Evolutionary conservation across 768 basidiomycete genomes (phyloP), one percentile per base, ranked within the genome.

Genomic region (Leucosporidium yakuticum): DNA sequence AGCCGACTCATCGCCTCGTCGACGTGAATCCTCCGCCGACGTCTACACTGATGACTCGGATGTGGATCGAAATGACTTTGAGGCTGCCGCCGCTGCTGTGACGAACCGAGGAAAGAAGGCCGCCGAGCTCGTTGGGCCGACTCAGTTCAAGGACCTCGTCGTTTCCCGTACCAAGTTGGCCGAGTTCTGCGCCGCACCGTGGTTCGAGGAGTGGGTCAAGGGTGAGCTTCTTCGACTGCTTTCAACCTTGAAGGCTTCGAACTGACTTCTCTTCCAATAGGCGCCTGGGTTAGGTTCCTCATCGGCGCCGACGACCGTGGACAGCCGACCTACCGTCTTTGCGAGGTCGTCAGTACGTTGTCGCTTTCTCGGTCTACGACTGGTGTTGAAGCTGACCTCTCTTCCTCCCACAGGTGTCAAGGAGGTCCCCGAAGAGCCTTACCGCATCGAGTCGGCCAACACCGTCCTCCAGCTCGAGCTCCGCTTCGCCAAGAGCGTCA

Each of bases 191-290:
- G 80, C 85, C 74, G 83, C 86, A 47, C 88, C 91, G 4, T 93
- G 89, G 85, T 98, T 97, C 76, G 86, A 88, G 70, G 87, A 92
- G 31, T 88, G 86, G 77, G 83, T 89, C 39, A 85, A 85, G 78
- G 88, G 94, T 87, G 71, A 69, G 83, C 78, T 4, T 25, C 21
- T 60, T 2, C 68, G 20, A n/a, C n/a, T n/a, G n/a, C n/a, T 44
- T 44, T 44, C 39, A 4, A 15, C 29, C 49, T 57, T 50, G 23
- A 50, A 2, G 36, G 12, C 11, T 12, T 32, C 32, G 56, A 69
- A 9, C 49, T 60, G 53, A 1, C 71, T 70, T 60, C 21, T 17
- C 60, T 50, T 55, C 58, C n/a, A n/a, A n/a, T n/a, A 92, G 93
- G 88, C 56, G 85, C 85, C 31, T 98, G 87, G 85, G 91, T 98